A percentile compares a stretch with the other conserved stretches of the same genome.
These are phyloP conservation scores for Combretum micranthum DNA, from an alignment of 345 rosid genomes.

Conservation along the genomic window DNA sequence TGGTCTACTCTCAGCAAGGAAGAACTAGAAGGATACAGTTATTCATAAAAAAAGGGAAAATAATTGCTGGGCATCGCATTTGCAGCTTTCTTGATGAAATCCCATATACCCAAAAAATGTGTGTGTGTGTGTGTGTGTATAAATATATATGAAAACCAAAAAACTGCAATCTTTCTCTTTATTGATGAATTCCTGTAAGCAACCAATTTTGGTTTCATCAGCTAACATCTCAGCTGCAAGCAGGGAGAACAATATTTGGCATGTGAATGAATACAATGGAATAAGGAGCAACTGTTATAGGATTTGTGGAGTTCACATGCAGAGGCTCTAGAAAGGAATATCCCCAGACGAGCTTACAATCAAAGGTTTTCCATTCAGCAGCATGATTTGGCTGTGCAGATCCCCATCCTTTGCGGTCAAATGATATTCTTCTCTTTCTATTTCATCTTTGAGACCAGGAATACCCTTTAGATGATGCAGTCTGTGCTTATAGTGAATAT, in stretches of 20 bases:
- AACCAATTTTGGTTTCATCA: conserved; percentile 5
- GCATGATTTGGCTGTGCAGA: conserved; percentile 72
- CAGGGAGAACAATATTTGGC: conserved; percentile 38
- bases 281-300: conserved; percentile 52
- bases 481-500: not conserved
- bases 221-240: conserved; percentile 32
- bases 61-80: too few relatives aligned
- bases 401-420: conserved; percentile 67
- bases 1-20: too few relatives aligned
- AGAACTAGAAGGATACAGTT: too few relatives aligned
- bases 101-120: too few relatives aligned
- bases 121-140: too few relatives aligned
- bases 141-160: too few relatives aligned
- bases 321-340: conserved; percentile 58
- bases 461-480: conserved; percentile 13
- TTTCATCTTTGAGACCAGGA: conserved; percentile 13
- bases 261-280: conserved; percentile 73
- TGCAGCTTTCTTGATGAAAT: too few relatives aligned
- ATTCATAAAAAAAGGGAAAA: too few relatives aligned
- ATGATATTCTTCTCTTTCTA: conserved; percentile 77
- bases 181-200: too few relatives aligned
- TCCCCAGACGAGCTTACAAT: conserved; percentile 50
- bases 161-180: too few relatives aligned
- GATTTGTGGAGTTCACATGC: conserved; percentile 32
- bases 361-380: conserved; percentile 65